A percentile compares a stretch with the other conserved stretches of the same genome.
phyloP scores from a whole-genome alignment of 2,329 filamentous ascomycete genomes.

The Metarhizium guizhouense region DNA sequence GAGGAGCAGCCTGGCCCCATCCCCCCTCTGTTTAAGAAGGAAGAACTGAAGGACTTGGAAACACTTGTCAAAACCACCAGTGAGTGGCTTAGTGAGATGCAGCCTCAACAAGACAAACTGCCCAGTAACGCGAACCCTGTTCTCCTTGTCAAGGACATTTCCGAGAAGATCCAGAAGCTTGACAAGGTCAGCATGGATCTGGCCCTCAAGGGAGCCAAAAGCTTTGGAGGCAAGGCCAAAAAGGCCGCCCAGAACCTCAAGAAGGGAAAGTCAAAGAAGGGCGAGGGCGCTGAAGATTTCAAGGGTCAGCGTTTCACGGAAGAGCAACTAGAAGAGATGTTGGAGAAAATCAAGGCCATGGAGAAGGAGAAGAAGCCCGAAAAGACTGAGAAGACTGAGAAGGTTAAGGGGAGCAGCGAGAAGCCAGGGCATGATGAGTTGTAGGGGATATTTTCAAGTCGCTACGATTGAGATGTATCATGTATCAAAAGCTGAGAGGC shows the following conservation, averaged over 20 bases:
- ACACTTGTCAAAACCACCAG: slow-evolving; percentile 52
- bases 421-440: slow-evolving; percentile 26
- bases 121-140: slow-evolving; percentile 63
- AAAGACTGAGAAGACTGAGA: slow-evolving; percentile 17
- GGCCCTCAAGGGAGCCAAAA: slow-evolving; percentile 57
- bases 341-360: slow-evolving; percentile 25
- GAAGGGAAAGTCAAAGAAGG: slow-evolving; percentile 27
- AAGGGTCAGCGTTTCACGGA: slow-evolving; percentile 29
- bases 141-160: slow-evolving; percentile 63
- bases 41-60: slow-evolving; percentile 61
- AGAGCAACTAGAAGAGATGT: slow-evolving; percentile 34
- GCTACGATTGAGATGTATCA: slow-evolving; percentile 1
- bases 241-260: slow-evolving; percentile 26
- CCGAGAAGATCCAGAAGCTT: slow-evolving; percentile 59
- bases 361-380: slow-evolving; percentile 18
- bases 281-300: slow-evolving; percentile 25
- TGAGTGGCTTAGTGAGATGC: slow-evolving; percentile 67
- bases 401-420: slow-evolving; percentile 13
- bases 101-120: slow-evolving; percentile 63
- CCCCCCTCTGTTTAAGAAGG: slow-evolving; percentile 60
- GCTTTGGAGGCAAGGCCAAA: slow-evolving; percentile 31
- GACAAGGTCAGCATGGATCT: slow-evolving; percentile 62
- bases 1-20: slow-evolving; percentile 41
- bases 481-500: slow-evolving; percentile 1
- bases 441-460: slow-evolving; percentile 11